Conservation (phyloP, 1,139 yeast genomes). For the Yarrowia galli region DNA sequence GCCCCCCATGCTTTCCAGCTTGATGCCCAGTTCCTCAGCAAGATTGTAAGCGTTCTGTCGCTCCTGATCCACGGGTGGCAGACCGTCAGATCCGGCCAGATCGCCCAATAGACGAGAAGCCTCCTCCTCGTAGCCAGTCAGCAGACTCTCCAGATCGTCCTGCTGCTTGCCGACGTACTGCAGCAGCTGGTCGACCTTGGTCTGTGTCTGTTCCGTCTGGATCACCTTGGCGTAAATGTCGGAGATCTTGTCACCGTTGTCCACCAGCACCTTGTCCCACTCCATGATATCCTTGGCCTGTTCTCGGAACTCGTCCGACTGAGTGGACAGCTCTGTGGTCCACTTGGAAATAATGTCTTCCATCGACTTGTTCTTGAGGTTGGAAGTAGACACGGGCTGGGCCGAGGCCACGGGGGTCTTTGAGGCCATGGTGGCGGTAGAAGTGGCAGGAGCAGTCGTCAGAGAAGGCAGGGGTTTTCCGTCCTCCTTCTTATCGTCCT, state of each 20-base stretch:
- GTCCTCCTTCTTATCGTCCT: slow-evolving; percentile 21
- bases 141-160: slow-evolving; percentile 81
- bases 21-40: slow-evolving; percentile 86
- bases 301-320: slow-evolving; percentile 75
- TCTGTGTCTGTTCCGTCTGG: slow-evolving; percentile 84
- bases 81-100: slow-evolving; percentile 48
- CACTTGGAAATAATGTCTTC: slow-evolving; percentile 93
- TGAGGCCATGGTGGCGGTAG: slow-evolving; percentile 59
- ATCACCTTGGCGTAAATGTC: slow-evolving; percentile 79
- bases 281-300: slow-evolving; percentile 77
- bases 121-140: slow-evolving; percentile 86
- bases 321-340: slow-evolving; percentile 82
- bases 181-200: slow-evolving; percentile 84
- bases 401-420: slow-evolving; percentile 47
- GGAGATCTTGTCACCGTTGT: slow-evolving; percentile 85
- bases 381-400: slow-evolving; percentile 59
- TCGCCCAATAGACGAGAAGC: slow-evolving; percentile 60
- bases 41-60: slow-evolving; percentile 89
- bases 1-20: slow-evolving; percentile 75
- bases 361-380: slow-evolving; percentile 86
- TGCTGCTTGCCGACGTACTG: slow-evolving; percentile 90
- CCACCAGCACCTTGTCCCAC: slow-evolving; percentile 86
- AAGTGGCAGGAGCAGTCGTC: slow-evolving; percentile 34
- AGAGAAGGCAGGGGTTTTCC: slow-evolving; percentile 24
- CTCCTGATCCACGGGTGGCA: slow-evolving; percentile 71